Conservation (phyloP, 2,329 filamentous ascomycete species). For the Chaetomiaceae sp. region DNA sequence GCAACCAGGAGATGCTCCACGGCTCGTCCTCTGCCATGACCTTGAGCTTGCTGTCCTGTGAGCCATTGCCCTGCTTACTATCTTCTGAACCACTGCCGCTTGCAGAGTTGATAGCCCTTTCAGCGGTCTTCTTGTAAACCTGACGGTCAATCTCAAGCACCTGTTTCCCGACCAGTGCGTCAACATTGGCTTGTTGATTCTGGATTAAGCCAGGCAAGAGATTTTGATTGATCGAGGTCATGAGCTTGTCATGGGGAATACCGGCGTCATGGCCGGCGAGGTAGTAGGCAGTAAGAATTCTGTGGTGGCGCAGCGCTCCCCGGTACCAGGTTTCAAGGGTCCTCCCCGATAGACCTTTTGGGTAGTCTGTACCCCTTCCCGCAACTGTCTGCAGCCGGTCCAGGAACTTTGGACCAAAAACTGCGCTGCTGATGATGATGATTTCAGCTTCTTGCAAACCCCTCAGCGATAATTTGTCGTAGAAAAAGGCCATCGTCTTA, state of each 20-base stretch:
- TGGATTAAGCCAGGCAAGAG: constrained; percentile 2
- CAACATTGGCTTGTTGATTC: constrained; percentile 12
- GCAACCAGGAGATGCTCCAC: constrained; percentile 28
- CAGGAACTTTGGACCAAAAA: constrained; percentile 23
- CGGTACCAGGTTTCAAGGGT: constrained; percentile 18
- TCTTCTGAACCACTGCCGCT: too few relatives aligned
- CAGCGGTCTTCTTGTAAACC: constrained; percentile 1
- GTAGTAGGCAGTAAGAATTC: constrained; percentile 13
- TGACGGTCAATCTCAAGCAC: constrained; percentile 9
- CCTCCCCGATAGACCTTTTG: constrained; percentile 6
- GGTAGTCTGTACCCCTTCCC: not conserved
- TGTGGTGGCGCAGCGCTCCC: constrained; percentile 11
- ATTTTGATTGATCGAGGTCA: not conserved
- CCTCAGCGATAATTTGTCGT: constrained; percentile 1
- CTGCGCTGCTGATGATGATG: constrained; percentile 35
- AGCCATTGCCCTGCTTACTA: not conserved
- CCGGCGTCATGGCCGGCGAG: constrained; percentile 1
- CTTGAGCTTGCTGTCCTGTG: not conserved
- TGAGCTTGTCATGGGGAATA: not conserved
- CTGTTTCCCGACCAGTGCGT: constrained; percentile 13
- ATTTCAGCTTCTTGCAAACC: constrained; percentile 33
- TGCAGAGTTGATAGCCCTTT: not conserved
- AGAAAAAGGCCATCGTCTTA: constrained; percentile 17
- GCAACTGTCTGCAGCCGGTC: constrained; percentile 10
- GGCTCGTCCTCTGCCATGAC: not conserved